Conservation (phyloP, 768 basidiomycete species). For the Boletus insuetus region DNA sequence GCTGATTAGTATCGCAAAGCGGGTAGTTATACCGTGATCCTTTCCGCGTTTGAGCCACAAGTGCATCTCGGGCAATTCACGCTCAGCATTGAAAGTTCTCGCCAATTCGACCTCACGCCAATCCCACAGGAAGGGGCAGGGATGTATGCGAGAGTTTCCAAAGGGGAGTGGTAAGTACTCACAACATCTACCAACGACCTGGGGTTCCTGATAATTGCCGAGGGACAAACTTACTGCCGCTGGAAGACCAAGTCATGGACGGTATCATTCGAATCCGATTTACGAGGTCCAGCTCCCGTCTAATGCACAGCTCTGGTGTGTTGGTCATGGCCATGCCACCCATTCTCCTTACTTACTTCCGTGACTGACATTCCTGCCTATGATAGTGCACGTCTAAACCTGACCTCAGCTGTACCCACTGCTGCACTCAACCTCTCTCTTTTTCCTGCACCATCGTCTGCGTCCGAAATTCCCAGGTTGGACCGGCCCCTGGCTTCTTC, state of each 20-base stretch:
- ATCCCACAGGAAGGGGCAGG: slow-evolving; percentile 90
- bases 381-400: slow-evolving; percentile 67
- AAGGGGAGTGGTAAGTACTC: slow-evolving; percentile 70
- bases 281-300: slow-evolving; percentile 59
- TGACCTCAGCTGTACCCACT: slow-evolving; percentile 41
- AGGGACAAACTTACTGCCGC: slow-evolving; percentile 61
- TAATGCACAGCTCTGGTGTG: slow-evolving; percentile 57
- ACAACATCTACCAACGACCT: background rate
- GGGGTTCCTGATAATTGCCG: background rate
- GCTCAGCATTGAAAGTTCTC: slow-evolving; percentile 60
- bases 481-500: slow-evolving; percentile 58
- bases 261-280: slow-evolving; percentile 66
- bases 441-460: slow-evolving; percentile 35
- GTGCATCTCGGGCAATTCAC: slow-evolving; percentile 62
- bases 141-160: slow-evolving; percentile 70
- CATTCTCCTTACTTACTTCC: background rate
- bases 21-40: slow-evolving; percentile 80
- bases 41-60: slow-evolving; percentile 79
- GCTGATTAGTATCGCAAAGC: slow-evolving; percentile 17
- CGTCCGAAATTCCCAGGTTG: slow-evolving; percentile 16
- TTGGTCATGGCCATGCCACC: background rate
- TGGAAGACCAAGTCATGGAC: slow-evolving; percentile 64
- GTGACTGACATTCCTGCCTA: background rate
- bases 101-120: slow-evolving; percentile 55
- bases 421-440: slow-evolving; percentile 61